Evolutionary conservation across 2,329 filamentous ascomycete species (phyloP), one percentile per base, ranked within the genome.

Genomic region (Thelonectria rubi): DNA sequence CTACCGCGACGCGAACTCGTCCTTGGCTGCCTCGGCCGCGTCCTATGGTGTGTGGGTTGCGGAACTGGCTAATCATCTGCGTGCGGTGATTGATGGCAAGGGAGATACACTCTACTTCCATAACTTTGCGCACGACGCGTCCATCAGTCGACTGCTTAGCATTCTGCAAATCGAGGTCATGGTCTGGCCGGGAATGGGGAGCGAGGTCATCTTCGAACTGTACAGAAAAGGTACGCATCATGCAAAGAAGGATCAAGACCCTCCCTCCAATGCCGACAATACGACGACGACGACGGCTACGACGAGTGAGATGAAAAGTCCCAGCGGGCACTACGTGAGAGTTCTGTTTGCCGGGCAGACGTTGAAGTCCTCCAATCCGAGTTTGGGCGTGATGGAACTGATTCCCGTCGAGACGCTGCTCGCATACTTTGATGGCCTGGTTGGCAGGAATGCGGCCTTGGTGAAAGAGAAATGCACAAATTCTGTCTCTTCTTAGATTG

Each of bases 131-230:
- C 92, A 96, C 69, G 92, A 95, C 69, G 92, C 92, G 0, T 89
- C 86, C 2, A 71, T 93, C 3, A 87, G 88, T 15, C 78, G 87
- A 2, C 68, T 94, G 6, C 78, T 94, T 20, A 86, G 86, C 3
- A 84, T 93, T 14, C 73, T 93, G 67, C 91, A 93, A 76, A 62
- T 65, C 1, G 88, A 92, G 17, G 76, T 81, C 51, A 94, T 94
- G 91, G 88, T 93, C 0, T 94, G 91, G 91, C 91, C 91, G 0
- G 91, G 91, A 0, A 93, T 94, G 91, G 91, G 91, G 0, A 82
- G 86, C 5, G 91, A 94, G 75, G 81, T 94, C 0, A 85, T 93
- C 0, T 93, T 93, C 72, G 91, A 94, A 77, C 71, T 94, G 15
- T 93, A 87, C 68, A 79, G 75, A 65, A 81, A 79, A 69, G 70